These are phyloP conservation scores for Lasiodiplodia gonubiensis DNA, from an alignment of 2,329 filamentous ascomycete genomes.

Conservation along the genomic window DNA sequence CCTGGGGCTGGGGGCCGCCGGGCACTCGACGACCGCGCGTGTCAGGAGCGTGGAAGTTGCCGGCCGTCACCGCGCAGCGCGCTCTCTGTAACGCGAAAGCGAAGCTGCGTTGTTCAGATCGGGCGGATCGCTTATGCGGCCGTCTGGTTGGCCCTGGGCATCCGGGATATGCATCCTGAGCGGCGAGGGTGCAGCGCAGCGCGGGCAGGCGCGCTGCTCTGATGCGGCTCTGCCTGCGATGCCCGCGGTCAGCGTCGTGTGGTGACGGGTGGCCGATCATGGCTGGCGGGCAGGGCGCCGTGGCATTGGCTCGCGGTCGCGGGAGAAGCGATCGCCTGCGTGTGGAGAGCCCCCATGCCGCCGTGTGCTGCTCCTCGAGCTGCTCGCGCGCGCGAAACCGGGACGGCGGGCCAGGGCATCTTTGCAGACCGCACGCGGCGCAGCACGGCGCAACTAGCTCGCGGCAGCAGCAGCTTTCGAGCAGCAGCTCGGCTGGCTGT, in stretches of 20 bases:
- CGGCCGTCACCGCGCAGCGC: constrained; percentile 11
- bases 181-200: background rate
- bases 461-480: background rate
- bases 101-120: constrained; percentile 18
- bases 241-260: constrained; percentile 1
- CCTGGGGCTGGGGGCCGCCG: constrained; percentile 2
- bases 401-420: constrained; percentile 6
- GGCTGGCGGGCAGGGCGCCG: constrained; percentile 5
- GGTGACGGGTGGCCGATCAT: background rate
- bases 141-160: constrained; percentile 10
- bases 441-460: background rate
- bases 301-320: constrained; percentile 23
- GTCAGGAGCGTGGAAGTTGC: constrained; percentile 26
- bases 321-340: constrained; percentile 6
- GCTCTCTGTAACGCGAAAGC: constrained; percentile 16
- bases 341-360: constrained; percentile 5
- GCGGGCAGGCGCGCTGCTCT: background rate
- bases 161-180: background rate
- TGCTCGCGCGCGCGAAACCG: constrained; percentile 18
- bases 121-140: constrained; percentile 25
- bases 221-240: background rate
- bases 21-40: background rate
- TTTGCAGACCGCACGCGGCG: constrained; percentile 13
- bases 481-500: background rate
- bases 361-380: constrained; percentile 12